phyloP scores from a whole-genome alignment of 176 grass and related monocot species.

The Avena eriantha region DNA sequence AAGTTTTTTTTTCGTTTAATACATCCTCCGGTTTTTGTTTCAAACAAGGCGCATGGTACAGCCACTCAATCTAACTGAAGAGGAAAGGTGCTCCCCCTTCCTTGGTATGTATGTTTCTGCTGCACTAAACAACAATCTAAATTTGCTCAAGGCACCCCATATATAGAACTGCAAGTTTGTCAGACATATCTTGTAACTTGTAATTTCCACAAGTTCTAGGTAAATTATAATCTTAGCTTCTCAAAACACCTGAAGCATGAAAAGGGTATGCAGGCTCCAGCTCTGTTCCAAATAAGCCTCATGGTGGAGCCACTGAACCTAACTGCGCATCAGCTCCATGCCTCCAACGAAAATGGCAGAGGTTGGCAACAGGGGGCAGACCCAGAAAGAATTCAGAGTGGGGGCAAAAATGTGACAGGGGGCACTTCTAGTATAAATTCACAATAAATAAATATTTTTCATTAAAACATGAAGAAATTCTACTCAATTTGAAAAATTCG shows the following conservation, averaged over 20 bases:
- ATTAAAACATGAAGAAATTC: too few species aligned
- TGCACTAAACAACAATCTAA: background rate
- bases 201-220: background rate
- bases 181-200: background rate
- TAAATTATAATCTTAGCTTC: constrained; percentile 7
- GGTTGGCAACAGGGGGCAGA: background rate
- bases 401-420: too few species aligned
- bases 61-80: constrained; percentile 23
- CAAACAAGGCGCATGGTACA: constrained; percentile 2
- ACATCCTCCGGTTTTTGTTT: constrained; percentile 22
- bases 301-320: constrained; percentile 25
- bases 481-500: too few species aligned
- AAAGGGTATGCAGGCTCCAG: background rate
- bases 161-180: background rate
- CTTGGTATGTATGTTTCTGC: background rate
- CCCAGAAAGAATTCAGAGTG: too few species aligned
- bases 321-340: background rate
- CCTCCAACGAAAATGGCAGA: background rate
- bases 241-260: background rate
- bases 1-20: background rate
- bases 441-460: too few species aligned
- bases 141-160: background rate
- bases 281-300: constrained; percentile 23
- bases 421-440: too few species aligned
- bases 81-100: background rate